Conservation (phyloP, 208 protist species). For the Porcisia hertigi region DNA sequence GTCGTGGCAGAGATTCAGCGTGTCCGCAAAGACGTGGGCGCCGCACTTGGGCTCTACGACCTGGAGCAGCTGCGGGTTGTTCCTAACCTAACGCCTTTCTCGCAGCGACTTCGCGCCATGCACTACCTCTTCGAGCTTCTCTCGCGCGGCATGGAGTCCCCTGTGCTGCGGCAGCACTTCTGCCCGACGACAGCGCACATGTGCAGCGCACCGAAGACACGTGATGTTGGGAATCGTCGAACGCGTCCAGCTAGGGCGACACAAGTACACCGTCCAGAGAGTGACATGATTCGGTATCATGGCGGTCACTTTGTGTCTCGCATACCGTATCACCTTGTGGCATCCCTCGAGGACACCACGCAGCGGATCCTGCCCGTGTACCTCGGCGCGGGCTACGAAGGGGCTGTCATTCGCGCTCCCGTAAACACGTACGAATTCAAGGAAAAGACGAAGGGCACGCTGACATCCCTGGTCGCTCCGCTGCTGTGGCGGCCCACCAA, state of each 20-base stretch:
- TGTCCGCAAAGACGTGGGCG: conserved; percentile 27
- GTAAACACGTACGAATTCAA: conserved; percentile 79
- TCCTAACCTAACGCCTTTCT: conserved; percentile 83
- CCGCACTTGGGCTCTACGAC: conserved; percentile 30
- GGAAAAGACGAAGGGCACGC: conserved; percentile 64
- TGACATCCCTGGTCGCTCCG: conserved; percentile 47
- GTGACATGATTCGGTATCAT: conserved; percentile 14
- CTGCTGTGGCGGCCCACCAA: conserved; percentile 25
- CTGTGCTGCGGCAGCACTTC: conserved; percentile 45
- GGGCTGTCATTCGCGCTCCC: conserved; percentile 76
- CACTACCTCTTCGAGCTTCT: conserved; percentile 72
- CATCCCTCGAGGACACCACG: conserved; percentile 60
- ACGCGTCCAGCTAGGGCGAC: not conserved
- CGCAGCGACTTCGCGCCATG: conserved; percentile 76
- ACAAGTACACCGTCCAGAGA: not conserved
- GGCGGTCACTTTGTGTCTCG: conserved; percentile 63
- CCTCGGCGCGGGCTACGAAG: conserved; percentile 66
- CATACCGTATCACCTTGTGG: conserved; percentile 59
- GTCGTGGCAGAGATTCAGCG: conserved; percentile 24
- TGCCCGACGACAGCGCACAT: conserved; percentile 9
- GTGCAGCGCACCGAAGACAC: not conserved
- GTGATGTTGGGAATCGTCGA: not conserved
- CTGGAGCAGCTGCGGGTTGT: conserved; percentile 69
- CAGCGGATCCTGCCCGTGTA: conserved; percentile 52
- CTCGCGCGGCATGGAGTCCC: conserved; percentile 35